Percentiles rank a stretch among this genome's conserved stretches.
Evolutionary conservation across 306 rosid genomes (phyloP).

Genomic region (Arachis hypogaea): DNA sequence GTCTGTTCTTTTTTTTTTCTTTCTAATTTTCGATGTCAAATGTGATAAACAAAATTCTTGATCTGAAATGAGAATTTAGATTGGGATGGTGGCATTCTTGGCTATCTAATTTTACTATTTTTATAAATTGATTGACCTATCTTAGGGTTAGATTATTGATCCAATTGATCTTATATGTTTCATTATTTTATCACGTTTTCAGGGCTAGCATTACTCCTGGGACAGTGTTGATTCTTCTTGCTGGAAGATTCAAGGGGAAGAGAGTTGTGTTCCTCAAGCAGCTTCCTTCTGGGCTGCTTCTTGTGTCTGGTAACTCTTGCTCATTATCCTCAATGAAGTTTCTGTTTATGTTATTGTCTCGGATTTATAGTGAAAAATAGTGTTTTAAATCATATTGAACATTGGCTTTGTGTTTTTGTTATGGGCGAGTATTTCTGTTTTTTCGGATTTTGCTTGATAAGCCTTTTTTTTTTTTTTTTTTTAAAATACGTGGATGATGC

Average conservation of each 20-base stretch:
- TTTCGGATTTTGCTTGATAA: background rate
- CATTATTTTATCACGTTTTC: background rate
- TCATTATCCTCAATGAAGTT: background rate
- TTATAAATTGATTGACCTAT: background rate
- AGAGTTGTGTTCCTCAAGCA: constrained; percentile 69
- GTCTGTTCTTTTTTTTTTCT: background rate
- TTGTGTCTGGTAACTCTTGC: constrained; percentile 57
- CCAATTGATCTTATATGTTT: background rate
- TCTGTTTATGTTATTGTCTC: background rate
- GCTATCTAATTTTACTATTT: no score
- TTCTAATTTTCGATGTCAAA: background rate
- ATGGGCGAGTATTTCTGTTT: background rate
- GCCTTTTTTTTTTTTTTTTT: background rate
- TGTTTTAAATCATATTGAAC: background rate
- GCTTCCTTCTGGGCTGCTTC: constrained; percentile 69
- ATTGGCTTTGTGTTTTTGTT: background rate
- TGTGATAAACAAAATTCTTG: background rate
- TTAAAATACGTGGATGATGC: no score
- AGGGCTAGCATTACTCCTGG: constrained; percentile 72
- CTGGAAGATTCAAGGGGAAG: constrained; percentile 75
- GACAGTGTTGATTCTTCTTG: constrained; percentile 63
- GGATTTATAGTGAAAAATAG: background rate
- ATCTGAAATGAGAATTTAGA: no score
- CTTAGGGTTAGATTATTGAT: background rate
- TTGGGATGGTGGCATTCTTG: no score